Conservation (phyloP, 331 rosid species). For the Quercus tomentella region DNA sequence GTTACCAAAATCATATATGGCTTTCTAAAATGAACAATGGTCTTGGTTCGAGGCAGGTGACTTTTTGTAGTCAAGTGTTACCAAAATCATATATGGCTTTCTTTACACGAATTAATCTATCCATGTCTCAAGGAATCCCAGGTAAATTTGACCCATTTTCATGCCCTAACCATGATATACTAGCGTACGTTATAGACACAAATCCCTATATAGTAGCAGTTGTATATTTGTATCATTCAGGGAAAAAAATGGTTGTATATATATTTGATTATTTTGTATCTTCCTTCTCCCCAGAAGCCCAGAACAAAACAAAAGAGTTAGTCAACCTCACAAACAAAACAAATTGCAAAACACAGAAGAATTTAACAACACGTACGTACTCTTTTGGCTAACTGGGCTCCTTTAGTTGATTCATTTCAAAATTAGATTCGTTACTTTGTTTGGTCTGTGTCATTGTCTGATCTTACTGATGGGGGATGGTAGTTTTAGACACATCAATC, state of each 20-base stretch:
- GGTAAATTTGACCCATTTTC: too few relatives aligned
- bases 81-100: too few relatives aligned
- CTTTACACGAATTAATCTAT: too few relatives aligned
- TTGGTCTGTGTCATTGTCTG: slow-evolving; percentile 17
- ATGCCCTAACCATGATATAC: too few relatives aligned
- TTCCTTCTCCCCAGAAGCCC: not conserved
- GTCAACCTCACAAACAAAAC: slow-evolving; percentile 15
- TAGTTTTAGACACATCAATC: not conserved
- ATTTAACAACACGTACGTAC: not conserved
- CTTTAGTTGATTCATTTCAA: not conserved
- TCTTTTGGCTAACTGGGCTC: not conserved
- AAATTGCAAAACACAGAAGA: not conserved
- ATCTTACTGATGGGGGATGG: not conserved
- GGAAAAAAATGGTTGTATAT: too few relatives aligned
- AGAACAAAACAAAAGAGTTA: slow-evolving; percentile 1
- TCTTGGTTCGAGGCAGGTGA: too few relatives aligned
- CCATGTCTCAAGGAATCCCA: too few relatives aligned
- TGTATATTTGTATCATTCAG: not conserved
- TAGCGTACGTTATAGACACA: not conserved
- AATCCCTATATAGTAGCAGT: not conserved
- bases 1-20: too few relatives aligned
- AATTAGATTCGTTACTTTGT: slow-evolving; percentile 22
- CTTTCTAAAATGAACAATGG: too few relatives aligned
- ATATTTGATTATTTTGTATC: not conserved
- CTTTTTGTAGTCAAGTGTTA: too few relatives aligned